Evolutionary conservation across 2,329 filamentous ascomycete species (phyloP), one percentile per base, ranked within the genome.

Genomic region (Fusarium buxicola): DNA sequence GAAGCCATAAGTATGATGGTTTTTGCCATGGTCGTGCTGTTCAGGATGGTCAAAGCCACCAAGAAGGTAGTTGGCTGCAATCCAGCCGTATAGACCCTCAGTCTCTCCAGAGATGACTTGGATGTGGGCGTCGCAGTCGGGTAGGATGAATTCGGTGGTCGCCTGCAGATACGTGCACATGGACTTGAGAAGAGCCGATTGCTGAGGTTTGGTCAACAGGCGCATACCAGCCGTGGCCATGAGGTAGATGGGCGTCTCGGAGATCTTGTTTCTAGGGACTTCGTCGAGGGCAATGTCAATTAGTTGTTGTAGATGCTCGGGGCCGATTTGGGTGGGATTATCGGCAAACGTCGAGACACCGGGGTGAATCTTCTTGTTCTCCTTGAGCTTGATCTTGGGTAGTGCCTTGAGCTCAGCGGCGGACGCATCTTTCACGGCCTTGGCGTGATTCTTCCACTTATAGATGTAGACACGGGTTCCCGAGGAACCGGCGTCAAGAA

Each of bases 151-250:
- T 5, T 87, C 80, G 2, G 94, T 94, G 55, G 91, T 89, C 44
- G 85, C 80, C 52, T 86, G 87, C 10, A 96, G 86, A 75, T 96
- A 98, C 10, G 87, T 84, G 80, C 95, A 99, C 47, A 96, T 90
- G 66, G 91, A 87, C 54, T 85, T 80, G 16, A 98, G 81, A 4
- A 99, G 82, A 3, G 87, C 84, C 34, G 84, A 84, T 67, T 93
- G 91, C 74, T 97, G 87, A 7, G 83, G 72, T 35, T 90, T 83
- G 7, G 91, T 89, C 2, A 99, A 83, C 13, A 99, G 82, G 55
- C 95, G 91, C 87, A 99, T 95, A 39, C 95, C 95, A 9, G 95
- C 95, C 0, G 95, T 99, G 25, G 95, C 95, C 77, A 99, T 92
- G 46, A 99, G 82, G 75, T 97, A 99, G 51, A 99, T 87, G 1